These are phyloP conservation scores for Cinchona pubescens DNA, from an alignment of 257 asterid genomes.

Conservation along the genomic window DNA sequence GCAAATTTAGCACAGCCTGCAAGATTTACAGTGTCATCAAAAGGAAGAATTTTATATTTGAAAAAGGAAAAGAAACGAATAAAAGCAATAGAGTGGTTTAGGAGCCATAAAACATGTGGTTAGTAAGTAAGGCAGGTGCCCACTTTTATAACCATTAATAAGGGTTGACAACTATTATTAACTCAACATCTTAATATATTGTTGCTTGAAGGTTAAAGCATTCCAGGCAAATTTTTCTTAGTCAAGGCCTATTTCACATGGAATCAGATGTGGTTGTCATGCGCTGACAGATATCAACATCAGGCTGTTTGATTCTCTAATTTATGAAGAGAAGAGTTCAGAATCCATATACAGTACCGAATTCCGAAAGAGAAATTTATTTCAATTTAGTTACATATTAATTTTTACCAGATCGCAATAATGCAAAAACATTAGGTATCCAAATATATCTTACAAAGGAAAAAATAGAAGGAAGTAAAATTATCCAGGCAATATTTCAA, in stretches of 20 bases:
- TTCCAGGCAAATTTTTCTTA: neutral
- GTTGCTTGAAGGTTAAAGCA: neutral
- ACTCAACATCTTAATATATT: neutral
- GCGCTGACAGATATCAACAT: neutral
- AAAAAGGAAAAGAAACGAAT: neutral
- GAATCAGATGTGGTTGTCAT: no score
- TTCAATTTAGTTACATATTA: no score
- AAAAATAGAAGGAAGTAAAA: no score
- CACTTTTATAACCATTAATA: neutral
- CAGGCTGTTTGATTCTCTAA: no score
- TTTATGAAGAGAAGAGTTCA: neutral
- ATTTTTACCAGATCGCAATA: no score
- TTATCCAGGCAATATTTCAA: no score
- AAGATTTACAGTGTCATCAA: conserved; percentile 27
- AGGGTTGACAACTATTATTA: neutral
- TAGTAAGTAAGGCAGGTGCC: neutral
- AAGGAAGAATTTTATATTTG: conserved; percentile 11
- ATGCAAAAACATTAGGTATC: no score
- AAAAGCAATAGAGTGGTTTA: neutral
- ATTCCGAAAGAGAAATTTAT: no score
- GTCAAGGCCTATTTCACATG: no score
- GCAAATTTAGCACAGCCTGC: conserved; percentile 92
- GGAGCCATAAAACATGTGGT: neutral
- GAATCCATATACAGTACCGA: neutral
- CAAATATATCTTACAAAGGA: no score